A percentile compares a stretch with the other conserved stretches of the same genome.
Conservation (phyloP, 345 rosid species). For the Luvunga scandens region DNA sequence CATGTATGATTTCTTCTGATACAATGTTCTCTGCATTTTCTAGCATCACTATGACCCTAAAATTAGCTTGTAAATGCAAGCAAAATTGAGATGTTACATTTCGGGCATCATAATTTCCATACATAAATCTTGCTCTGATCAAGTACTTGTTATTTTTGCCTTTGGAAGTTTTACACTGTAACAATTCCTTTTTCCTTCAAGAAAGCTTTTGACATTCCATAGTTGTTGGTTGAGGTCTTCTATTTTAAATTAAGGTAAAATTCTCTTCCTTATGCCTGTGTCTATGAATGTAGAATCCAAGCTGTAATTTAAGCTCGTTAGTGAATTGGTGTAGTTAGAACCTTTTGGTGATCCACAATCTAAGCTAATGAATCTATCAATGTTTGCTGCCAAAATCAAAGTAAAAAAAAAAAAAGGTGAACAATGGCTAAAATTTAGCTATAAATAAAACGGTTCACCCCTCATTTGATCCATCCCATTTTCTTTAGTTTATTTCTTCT, state of each 20-base stretch:
- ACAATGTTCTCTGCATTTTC: background rate
- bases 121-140: constrained; percentile 21
- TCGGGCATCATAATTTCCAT: constrained; percentile 27
- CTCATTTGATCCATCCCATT: no score
- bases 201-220: constrained; percentile 20
- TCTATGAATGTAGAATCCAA: constrained; percentile 10
- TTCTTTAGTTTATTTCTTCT: no score
- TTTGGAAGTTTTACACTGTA: background rate
- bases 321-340: background rate
- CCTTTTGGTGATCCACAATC: constrained; percentile 22
- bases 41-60: constrained; percentile 4
- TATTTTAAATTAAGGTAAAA: background rate
- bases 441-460: no score
- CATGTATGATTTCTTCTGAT: background rate
- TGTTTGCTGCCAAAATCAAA: no score
- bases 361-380: constrained; percentile 33
- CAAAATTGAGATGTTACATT: constrained; percentile 8
- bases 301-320: background rate
- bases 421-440: no score
- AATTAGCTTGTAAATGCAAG: constrained; percentile 13
- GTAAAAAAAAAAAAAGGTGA: no score
- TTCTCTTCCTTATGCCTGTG: background rate
- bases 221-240: background rate
- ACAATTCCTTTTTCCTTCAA: constrained; percentile 20
- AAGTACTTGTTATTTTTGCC: constrained; percentile 7